Conservation (phyloP, 2,329 filamentous ascomycete genomes). For the Exophiala lecanii-corni region DNA sequence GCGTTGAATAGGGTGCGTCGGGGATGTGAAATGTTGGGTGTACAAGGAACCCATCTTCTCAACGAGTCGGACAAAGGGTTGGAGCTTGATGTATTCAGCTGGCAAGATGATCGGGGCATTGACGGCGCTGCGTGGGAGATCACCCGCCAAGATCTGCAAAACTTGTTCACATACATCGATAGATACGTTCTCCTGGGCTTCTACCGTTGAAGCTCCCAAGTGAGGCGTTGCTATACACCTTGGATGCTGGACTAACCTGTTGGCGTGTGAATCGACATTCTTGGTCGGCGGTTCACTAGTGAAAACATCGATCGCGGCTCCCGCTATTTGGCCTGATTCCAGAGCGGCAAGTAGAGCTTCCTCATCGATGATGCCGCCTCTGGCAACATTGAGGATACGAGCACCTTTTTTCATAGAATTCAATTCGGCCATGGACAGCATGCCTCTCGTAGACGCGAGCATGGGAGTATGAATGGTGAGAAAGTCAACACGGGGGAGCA, state of each 20-base stretch:
- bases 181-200: conserved; percentile 80
- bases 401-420: conserved; percentile 68
- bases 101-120: conserved; percentile 78
- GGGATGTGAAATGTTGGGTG: conserved; percentile 63
- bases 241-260: conserved; percentile 61
- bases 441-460: conserved; percentile 68
- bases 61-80: conserved; percentile 69
- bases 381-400: conserved; percentile 71
- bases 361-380: conserved; percentile 78
- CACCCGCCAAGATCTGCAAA: conserved; percentile 65
- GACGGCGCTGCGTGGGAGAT: conserved; percentile 69
- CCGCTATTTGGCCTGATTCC: conserved; percentile 66
- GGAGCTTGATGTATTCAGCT: conserved; percentile 72
- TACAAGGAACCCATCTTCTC: conserved; percentile 77
- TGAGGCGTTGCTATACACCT: conserved; percentile 75
- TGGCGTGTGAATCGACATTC: conserved; percentile 55
- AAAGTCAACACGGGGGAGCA: conserved; percentile 68
- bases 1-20: conserved; percentile 47
- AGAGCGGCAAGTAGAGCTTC: conserved; percentile 65
- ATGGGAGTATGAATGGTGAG: conserved; percentile 77
- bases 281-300: conserved; percentile 65
- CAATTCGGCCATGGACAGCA: conserved; percentile 65
- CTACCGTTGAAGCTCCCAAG: conserved; percentile 71
- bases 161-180: conserved; percentile 80
- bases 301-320: conserved; percentile 76